These are phyloP conservation scores for Pyrenochaeta sp. DNA, from an alignment of 2,329 filamentous ascomycete species.

Conservation along the genomic window DNA sequence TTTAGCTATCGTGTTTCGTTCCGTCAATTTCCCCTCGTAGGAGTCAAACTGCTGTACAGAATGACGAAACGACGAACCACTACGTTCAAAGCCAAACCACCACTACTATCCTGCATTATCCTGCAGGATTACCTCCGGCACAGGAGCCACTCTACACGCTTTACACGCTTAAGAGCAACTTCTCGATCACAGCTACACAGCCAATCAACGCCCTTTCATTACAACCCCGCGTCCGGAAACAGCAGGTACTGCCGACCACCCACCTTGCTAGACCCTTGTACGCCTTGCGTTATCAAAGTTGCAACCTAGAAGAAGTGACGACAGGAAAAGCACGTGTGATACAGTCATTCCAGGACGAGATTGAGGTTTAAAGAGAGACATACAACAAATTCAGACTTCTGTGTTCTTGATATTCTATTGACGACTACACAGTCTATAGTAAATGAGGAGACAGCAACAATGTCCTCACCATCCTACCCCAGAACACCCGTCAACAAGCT, in stretches of 20 bases:
- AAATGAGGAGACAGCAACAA: constrained; percentile 2
- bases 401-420: no score
- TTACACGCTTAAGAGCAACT: neutral
- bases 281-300: neutral
- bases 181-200: neutral
- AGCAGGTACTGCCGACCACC: constrained; percentile 9
- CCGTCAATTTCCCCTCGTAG: no score
- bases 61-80: no score
- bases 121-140: neutral
- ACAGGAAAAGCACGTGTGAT: neutral
- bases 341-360: neutral
- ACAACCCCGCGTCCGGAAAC: constrained; percentile 8
- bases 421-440: neutral
- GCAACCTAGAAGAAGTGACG: neutral
- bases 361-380: neutral
- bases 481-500: constrained; percentile 41
- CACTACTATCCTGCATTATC: neutral
- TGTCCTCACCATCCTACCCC: constrained; percentile 31
- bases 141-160: constrained; percentile 7
- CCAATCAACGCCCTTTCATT: constrained; percentile 12
- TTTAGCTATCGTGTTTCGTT: no score
- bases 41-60: no score
- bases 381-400: neutral
- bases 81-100: neutral
- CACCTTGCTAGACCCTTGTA: no score